phyloP scores from a whole-genome alignment of 2,329 filamentous ascomycete species.

The Hypoxylon sp. region DNA sequence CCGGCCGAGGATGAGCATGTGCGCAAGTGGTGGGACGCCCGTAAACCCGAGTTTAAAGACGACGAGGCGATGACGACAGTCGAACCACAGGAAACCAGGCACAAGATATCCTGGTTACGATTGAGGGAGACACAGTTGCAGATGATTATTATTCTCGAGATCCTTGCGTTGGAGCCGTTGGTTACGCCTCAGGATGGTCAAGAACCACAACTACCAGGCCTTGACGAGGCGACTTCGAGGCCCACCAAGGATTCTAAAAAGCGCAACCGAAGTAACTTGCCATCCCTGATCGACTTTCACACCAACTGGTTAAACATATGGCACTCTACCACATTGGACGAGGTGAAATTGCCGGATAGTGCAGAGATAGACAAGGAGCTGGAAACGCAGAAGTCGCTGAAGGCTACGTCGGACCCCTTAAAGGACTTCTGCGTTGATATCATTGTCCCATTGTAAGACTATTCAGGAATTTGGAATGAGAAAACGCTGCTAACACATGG shows the following conservation, averaged over 20 bases:
- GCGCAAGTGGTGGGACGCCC: slow-evolving; percentile 73
- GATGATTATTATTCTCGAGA: slow-evolving; percentile 80
- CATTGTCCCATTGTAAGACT: slow-evolving; percentile 76
- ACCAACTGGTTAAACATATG: slow-evolving; percentile 83
- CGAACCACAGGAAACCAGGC: slow-evolving; percentile 63
- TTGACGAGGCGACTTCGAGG: slow-evolving; percentile 47
- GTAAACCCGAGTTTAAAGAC: slow-evolving; percentile 58
- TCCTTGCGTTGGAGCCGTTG: slow-evolving; percentile 72
- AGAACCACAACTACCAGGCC: slow-evolving; percentile 54
- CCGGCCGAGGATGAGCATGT: slow-evolving; percentile 70
- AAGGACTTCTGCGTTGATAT: slow-evolving; percentile 83
- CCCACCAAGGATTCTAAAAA: slow-evolving; percentile 59
- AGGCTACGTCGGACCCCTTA: slow-evolving; percentile 66
- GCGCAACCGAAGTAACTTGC: slow-evolving; percentile 68
- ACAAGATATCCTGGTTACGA: slow-evolving; percentile 70
- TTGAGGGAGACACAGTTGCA: slow-evolving; percentile 82
- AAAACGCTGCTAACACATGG: slow-evolving; percentile 46
- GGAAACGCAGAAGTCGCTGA: slow-evolving; percentile 51
- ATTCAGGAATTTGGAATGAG: neutral
- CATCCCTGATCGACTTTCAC: slow-evolving; percentile 73
- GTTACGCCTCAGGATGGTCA: slow-evolving; percentile 51
- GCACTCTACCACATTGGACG: slow-evolving; percentile 76
- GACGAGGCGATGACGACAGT: slow-evolving; percentile 54
- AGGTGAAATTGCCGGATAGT: slow-evolving; percentile 59
- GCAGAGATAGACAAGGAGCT: slow-evolving; percentile 51